phyloP scores from a whole-genome alignment of 116 monocot species.

The Papilionanthe hybrid region DNA sequence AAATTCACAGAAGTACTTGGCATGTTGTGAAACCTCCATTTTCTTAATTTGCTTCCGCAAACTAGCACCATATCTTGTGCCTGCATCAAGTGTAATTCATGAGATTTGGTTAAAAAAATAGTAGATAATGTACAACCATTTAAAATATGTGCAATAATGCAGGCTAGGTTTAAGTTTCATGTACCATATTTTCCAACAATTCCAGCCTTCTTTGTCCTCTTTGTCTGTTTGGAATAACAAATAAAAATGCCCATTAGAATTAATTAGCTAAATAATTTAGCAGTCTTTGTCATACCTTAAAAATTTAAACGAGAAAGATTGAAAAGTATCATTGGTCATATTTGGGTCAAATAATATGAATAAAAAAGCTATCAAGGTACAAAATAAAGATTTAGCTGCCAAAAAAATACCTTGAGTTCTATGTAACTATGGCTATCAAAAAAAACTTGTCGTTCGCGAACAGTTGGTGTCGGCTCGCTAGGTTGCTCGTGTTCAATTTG shows the following conservation, averaged over 20 bases:
- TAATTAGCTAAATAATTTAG: background rate
- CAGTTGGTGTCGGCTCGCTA: too few species aligned
- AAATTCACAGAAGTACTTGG: constrained; percentile 92
- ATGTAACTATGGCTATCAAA: too few species aligned
- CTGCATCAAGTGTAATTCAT: constrained; percentile 15
- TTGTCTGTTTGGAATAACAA: background rate
- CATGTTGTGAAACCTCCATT: constrained; percentile 88
- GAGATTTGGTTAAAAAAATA: background rate
- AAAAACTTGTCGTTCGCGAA: too few species aligned
- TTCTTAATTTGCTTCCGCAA: constrained; percentile 92
- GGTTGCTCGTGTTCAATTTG: too few species aligned
- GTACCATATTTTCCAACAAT: constrained; percentile 79
- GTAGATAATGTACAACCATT: too few species aligned
- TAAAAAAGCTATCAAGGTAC: too few species aligned
- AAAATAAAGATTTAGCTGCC: too few species aligned
- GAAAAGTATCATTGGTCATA: too few species aligned
- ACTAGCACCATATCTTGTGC: constrained; percentile 93
- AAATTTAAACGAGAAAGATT: too few species aligned
- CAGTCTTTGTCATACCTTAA: too few species aligned
- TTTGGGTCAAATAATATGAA: too few species aligned
- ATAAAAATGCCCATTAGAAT: background rate
- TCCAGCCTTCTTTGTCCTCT: constrained; percentile 78
- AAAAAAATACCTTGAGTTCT: too few species aligned
- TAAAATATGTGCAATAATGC: background rate
- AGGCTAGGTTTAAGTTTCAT: background rate